Percentiles rank a stretch among this genome's conserved stretches.
These are phyloP conservation scores for Telopea speciosissima DNA, from an alignment of 177 flowering plant species.

Conservation along the genomic window DNA sequence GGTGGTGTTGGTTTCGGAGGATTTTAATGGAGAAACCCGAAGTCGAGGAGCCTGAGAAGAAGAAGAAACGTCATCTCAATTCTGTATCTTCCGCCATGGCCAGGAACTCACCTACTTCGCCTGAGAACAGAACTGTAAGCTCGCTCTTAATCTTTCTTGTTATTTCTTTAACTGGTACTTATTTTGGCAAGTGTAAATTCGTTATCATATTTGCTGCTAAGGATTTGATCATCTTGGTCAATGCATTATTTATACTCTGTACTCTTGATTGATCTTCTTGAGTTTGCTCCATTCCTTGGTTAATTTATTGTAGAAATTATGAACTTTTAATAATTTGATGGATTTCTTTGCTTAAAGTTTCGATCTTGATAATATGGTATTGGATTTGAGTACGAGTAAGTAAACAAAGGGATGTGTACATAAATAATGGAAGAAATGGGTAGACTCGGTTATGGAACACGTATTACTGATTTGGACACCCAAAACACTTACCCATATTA, in stretches of 20 bases:
- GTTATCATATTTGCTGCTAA: background rate
- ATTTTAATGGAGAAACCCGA: constrained; percentile 21
- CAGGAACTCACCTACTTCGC: constrained; percentile 20
- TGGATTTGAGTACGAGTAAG: background rate
- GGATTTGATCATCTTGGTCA: background rate
- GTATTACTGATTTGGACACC: background rate
- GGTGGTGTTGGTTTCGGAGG: constrained; percentile 15
- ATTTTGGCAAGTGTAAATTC: background rate
- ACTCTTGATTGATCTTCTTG: background rate
- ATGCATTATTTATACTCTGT: background rate
- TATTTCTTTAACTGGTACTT: background rate
- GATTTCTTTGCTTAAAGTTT: background rate
- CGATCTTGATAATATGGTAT: background rate
- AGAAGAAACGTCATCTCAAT: constrained; percentile 24
- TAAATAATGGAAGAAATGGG: background rate
- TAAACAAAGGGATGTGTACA: background rate
- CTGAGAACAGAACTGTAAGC: constrained; percentile 23
- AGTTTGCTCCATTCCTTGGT: background rate
- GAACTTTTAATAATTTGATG: background rate
- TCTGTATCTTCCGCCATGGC: constrained; percentile 27
- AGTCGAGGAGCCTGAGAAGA: constrained; percentile 27
- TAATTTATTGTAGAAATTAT: background rate
- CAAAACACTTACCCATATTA: background rate
- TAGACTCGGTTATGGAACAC: background rate
- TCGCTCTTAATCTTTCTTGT: background rate